Percentiles rank a stretch among this genome's conserved stretches.
These are phyloP conservation scores for Takakia lepidozioides DNA, from an alignment of 225 moss, liverwort and hornwort species.

Conservation along the genomic window DNA sequence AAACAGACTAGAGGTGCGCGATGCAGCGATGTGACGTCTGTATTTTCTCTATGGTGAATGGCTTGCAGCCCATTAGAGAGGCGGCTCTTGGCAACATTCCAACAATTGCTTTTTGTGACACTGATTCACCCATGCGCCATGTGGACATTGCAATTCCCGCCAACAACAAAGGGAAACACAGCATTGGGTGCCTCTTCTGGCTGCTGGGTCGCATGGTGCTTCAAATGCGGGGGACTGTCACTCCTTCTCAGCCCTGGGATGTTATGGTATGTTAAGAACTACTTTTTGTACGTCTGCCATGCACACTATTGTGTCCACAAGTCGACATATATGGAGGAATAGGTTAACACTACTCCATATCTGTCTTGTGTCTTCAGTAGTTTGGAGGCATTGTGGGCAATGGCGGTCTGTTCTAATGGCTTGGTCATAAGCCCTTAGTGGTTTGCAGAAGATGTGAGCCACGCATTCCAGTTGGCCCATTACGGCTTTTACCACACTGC, in stretches of 20 bases:
- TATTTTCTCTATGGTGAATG: too few relatives aligned
- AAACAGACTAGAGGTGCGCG: too few relatives aligned
- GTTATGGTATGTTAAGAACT: conserved; percentile 36
- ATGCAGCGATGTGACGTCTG: too few relatives aligned
- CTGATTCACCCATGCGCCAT: conserved; percentile 79
- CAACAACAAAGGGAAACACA: conserved; percentile 93
- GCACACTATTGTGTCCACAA: not conserved
- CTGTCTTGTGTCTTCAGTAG: too few relatives aligned
- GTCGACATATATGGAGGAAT: not conserved
- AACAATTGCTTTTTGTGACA: conserved; percentile 86
- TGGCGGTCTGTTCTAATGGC: too few relatives aligned
- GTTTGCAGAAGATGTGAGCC: too few relatives aligned
- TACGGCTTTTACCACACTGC: too few relatives aligned
- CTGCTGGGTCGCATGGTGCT: conserved; percentile 71
- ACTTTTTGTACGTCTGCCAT: not conserved
- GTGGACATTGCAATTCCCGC: conserved; percentile 79
- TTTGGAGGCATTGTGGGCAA: too few relatives aligned
- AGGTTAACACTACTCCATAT: not conserved
- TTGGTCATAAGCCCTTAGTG: too few relatives aligned
- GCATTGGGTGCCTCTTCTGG: conserved; percentile 77
- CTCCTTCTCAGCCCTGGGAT: conserved; percentile 61
- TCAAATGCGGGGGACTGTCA: conserved; percentile 82
- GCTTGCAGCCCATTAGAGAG: conserved; percentile 62
- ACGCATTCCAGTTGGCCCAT: too few relatives aligned
- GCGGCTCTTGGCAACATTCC: conserved; percentile 77